phyloP scores from a whole-genome alignment of 73 alveolate genomes.

The Paramecium bursaria region DNA sequence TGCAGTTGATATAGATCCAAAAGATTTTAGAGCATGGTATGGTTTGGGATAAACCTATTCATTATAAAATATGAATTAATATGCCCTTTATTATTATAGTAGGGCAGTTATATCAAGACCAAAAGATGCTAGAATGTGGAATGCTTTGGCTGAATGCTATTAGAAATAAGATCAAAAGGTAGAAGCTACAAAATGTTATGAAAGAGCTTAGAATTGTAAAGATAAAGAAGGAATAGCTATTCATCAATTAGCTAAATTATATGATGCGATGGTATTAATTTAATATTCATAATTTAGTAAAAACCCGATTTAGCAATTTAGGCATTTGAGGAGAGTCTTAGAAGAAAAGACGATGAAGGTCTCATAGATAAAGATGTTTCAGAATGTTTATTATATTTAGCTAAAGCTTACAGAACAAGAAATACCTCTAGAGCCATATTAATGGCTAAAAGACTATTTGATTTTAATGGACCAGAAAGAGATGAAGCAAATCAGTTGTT shows the following conservation, averaged over 20 bases:
- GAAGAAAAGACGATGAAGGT: constrained; percentile 88
- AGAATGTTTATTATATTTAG: constrained; percentile 92
- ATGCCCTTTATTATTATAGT: constrained; percentile 94
- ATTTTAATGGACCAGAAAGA: constrained; percentile 87
- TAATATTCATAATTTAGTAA: not conserved
- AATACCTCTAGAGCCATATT: constrained; percentile 85
- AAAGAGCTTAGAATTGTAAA: constrained; percentile 91
- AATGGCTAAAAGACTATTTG: constrained; percentile 90
- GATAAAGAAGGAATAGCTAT: constrained; percentile 98
- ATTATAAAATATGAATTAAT: constrained; percentile 92
- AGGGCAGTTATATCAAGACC: constrained; percentile 96
- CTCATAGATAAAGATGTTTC: constrained; percentile 88
- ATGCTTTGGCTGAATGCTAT: constrained; percentile 98
- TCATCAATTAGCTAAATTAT: constrained; percentile 93
- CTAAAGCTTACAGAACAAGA: constrained; percentile 82
- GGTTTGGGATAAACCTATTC: constrained; percentile 96
- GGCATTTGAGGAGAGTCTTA: constrained; percentile 90
- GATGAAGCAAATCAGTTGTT: constrained; percentile 69
- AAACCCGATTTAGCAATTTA: constrained; percentile 89
- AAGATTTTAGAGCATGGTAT: constrained; percentile 98
- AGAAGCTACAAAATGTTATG: constrained; percentile 97
- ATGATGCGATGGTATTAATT: constrained; percentile 80
- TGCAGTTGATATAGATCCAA: constrained; percentile 97
- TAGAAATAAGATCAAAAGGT: constrained; percentile 91
- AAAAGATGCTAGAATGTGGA: constrained; percentile 98